phyloP scores from a whole-genome alignment of 495 filamentous ascomycete species.

The Penicillium egyptiacum region DNA sequence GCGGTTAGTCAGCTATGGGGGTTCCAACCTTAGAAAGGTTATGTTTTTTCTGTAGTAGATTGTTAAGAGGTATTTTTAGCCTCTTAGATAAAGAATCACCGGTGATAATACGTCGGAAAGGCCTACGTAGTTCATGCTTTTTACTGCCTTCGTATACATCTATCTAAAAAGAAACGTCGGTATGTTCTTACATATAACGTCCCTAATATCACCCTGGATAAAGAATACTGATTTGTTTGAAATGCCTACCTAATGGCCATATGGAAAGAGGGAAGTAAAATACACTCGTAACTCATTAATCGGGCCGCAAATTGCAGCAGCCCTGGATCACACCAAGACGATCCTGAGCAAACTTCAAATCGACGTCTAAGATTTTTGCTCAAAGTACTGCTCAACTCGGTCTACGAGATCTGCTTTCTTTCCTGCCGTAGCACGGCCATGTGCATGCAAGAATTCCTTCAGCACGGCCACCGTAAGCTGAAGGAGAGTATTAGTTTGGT shows the following conservation, averaged over 20 bases:
- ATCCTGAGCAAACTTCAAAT: not conserved
- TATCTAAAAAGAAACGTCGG: too few species aligned
- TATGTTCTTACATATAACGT: too few species aligned
- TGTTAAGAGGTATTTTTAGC: not conserved
- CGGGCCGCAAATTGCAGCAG: not conserved
- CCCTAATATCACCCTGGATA: not conserved
- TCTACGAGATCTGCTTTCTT: conserved; percentile 82
- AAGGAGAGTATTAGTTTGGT: conserved; percentile 8
- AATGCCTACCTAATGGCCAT: not conserved
- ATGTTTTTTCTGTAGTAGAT: too few species aligned
- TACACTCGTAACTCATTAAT: conserved; percentile 21
- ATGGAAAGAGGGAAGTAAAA: not conserved
- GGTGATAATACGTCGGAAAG: too few species aligned
- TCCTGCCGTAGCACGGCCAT: conserved; percentile 60
- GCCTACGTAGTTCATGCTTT: too few species aligned
- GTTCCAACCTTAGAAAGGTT: too few species aligned
- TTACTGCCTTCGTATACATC: too few species aligned
- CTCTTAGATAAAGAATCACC: too few species aligned
- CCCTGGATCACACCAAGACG: not conserved
- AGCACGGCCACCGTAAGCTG: conserved; percentile 67
- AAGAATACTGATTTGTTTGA: not conserved
- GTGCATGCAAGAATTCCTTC: conserved; percentile 64
- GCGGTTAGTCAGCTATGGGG: too few species aligned
- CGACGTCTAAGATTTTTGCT: conserved; percentile 44
- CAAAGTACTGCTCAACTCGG: conserved; percentile 73